Evolutionary conservation across 2,329 filamentous ascomycete genomes (phyloP), one percentile per base, ranked within the genome.

Genomic region (Calycina herbarum): DNA sequence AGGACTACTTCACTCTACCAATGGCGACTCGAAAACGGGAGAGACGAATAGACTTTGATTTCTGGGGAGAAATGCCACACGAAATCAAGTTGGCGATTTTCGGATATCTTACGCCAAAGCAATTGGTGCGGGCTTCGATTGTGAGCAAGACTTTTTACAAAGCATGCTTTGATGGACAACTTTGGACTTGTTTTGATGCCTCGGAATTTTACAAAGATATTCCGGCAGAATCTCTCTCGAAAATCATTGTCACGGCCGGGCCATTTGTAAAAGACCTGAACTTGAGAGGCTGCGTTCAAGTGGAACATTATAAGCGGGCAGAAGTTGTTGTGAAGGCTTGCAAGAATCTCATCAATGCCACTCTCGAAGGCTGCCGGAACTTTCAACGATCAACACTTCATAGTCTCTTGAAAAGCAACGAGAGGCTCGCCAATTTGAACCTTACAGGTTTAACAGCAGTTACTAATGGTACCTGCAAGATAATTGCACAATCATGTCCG

Each of bases 261-360:
- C 92, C 94, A 0, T 99, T 98, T 73, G 88, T 98, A 63, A 91
- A 91, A 71, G 88, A 97, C 72, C 83, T 99, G 63, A 98, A 98
- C 73, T 83, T 99, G 2, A 83, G 94, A 71, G 95, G 95, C 31
- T 99, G 94, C 76, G 86, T 96, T 40, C 95, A 98, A 76, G 84
- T 98, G 61, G 86, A 92, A 69, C 90, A 96, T 73, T 89, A 90
- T 73, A 94, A 93, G 83, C 84, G 86, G 57, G 86, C 88, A 17
- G 88, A 93, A 68, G 88, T 89, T 40, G 86, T 97, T 54, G 89
- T 91, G n/a, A 90, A 91, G 70, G 86, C 91, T 5, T 98, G 94
- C 80, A 88, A 83, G 71, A 98, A 98, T 73, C 83, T 99, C 29
- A 88, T 93, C 74, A 92, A 92, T 73, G 91, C 94, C 62, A 96